Conservation (phyloP, 2,329 filamentous ascomycete genomes). For the Pseudocercospora macadamiae region DNA sequence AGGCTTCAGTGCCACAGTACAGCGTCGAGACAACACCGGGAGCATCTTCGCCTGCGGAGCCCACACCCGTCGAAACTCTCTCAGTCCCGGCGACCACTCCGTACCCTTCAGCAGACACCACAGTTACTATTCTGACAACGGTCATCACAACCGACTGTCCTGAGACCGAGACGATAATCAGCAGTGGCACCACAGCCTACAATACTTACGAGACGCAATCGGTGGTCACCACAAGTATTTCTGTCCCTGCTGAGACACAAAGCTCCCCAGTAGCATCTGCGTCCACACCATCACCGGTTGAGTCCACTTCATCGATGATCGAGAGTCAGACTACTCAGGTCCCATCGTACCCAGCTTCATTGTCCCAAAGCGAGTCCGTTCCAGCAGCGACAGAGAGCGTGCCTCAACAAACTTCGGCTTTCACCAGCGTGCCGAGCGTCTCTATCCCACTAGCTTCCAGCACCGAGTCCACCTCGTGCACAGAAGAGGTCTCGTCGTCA, state of each 20-base stretch:
- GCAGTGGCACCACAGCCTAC: conserved; percentile 17
- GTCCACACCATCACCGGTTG: neutral
- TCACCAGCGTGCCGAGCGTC: neutral
- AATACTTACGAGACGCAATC: conserved; percentile 16
- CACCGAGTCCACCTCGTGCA: conserved; percentile 7
- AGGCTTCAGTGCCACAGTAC: neutral
- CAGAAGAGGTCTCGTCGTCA: neutral
- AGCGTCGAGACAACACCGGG: neutral
- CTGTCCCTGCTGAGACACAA: neutral
- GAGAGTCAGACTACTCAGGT: neutral
- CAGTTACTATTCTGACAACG: conserved; percentile 17
- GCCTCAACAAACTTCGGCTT: no score
- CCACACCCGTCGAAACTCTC: conserved; percentile 7
- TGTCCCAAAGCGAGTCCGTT: neutral
- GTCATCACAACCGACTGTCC: conserved; percentile 21
- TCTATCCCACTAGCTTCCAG: neutral
- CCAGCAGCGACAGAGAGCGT: neutral
- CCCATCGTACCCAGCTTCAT: neutral
- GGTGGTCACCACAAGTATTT: conserved; percentile 32
- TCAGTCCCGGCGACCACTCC: conserved; percentile 1
- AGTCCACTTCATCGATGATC: neutral
- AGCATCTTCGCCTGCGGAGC: neutral
- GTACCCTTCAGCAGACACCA: conserved; percentile 8
- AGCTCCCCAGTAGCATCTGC: neutral
- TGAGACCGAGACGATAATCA: conserved; percentile 16